Evolutionary conservation across 2,329 filamentous ascomycete species (phyloP).

Genomic region (Cryphonectria japonica): DNA sequence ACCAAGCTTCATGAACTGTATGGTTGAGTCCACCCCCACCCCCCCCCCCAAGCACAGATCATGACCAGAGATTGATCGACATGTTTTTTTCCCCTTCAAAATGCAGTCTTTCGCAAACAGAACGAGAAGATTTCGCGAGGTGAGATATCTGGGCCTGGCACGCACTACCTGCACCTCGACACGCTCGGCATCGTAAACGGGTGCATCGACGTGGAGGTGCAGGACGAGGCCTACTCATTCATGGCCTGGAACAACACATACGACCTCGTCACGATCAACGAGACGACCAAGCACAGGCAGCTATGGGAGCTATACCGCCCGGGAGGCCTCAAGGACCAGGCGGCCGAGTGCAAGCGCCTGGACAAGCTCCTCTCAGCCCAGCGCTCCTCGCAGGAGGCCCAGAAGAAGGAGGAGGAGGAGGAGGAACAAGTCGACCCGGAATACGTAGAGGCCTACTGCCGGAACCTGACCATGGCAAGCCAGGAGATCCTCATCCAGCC

Average conservation of each 20-base stretch:
- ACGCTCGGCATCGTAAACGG: conserved; percentile 29
- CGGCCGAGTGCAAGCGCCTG: conserved; percentile 51
- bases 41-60: conserved; percentile 27
- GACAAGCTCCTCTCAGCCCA: conserved; percentile 45
- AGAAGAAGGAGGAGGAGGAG: too few species aligned
- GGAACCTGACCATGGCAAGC: neutral
- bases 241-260: conserved; percentile 48
- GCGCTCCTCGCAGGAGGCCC: conserved; percentile 26
- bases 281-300: conserved; percentile 49
- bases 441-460: conserved; percentile 27
- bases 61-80: neutral
- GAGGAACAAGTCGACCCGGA: neutral
- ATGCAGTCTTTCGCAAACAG: conserved; percentile 34
- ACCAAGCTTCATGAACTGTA: conserved; percentile 42
- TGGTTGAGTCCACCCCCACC: too few species aligned
- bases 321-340: conserved; percentile 54
- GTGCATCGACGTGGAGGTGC: conserved; percentile 20
- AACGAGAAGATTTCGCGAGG: conserved; percentile 27
- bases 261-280: conserved; percentile 54
- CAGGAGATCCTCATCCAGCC: neutral
- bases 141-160: conserved; percentile 23
- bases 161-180: conserved; percentile 30
- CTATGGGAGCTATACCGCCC: conserved; percentile 47
- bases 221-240: conserved; percentile 20
- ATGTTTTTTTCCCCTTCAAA: too few species aligned